Evolutionary conservation across 2,329 filamentous ascomycete genomes (phyloP).

Genomic region (Gaeumannomyces sp.): DNA sequence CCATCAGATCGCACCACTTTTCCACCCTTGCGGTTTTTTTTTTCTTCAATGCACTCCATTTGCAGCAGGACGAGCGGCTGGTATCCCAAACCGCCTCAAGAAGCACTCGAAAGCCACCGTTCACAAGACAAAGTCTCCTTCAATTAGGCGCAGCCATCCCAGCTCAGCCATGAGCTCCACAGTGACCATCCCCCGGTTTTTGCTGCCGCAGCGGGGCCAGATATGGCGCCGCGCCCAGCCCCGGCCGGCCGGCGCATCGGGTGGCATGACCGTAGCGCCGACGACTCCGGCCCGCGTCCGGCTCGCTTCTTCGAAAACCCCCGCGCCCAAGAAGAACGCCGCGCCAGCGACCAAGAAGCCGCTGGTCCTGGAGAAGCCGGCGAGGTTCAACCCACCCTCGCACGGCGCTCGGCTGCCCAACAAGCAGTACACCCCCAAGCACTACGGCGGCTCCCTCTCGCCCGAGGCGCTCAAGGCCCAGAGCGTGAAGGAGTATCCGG

Average conservation of each 20-base stretch:
- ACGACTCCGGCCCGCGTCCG: constrained; percentile 17
- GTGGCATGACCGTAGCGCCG: background rate
- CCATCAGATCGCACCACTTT: background rate
- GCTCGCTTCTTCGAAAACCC: constrained; percentile 17
- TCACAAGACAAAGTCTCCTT: background rate
- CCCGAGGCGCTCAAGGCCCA: constrained; percentile 60
- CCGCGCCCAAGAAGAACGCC: constrained; percentile 14
- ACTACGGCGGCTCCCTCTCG: constrained; percentile 69
- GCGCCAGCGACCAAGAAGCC: constrained; percentile 41
- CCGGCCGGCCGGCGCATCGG: background rate
- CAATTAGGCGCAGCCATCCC: background rate
- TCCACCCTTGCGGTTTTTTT: background rate
- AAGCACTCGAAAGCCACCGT: background rate
- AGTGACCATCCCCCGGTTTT: constrained; percentile 55
- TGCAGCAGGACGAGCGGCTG: background rate
- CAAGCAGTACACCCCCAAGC: constrained; percentile 36
- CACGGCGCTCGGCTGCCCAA: constrained; percentile 66
- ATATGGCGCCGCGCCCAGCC: constrained; percentile 41
- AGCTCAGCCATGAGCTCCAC: constrained; percentile 2
- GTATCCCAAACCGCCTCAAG: background rate
- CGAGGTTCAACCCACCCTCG: constrained; percentile 86
- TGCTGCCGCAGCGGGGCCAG: constrained; percentile 56
- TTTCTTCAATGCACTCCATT: background rate
- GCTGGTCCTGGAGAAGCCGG: constrained; percentile 75
- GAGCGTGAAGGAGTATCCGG: constrained; percentile 69